These are phyloP conservation scores for Coemansia sp. DNA, from an alignment of 192 early-diverging fungal species.

Conservation along the genomic window DNA sequence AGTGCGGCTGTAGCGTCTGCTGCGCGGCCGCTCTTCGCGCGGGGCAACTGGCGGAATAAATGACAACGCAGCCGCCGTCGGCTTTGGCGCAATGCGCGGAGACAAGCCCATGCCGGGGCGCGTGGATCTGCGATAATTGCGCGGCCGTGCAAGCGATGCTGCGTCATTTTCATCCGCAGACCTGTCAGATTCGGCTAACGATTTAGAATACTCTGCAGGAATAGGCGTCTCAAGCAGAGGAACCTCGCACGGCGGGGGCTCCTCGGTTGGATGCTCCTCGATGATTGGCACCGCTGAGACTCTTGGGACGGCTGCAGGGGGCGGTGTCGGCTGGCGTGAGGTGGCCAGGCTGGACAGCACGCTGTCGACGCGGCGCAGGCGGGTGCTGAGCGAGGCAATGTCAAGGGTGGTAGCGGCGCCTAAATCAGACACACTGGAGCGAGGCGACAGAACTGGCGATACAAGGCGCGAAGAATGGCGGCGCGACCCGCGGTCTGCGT, in stretches of 20 bases:
- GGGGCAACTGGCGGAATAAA: conserved; percentile 10
- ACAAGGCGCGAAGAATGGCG: conserved; percentile 33
- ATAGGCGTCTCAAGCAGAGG: neutral
- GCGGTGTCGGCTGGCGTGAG: conserved; percentile 13
- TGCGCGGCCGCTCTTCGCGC: conserved; percentile 3
- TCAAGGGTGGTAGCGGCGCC: neutral
- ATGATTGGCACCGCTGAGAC: neutral
- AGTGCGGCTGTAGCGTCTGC: conserved; percentile 6
- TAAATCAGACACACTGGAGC: conserved; percentile 48
- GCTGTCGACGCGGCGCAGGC: conserved; percentile 18
- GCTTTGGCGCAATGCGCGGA: conserved; percentile 4
- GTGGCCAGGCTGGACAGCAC: conserved; percentile 7
- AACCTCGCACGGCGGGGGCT: neutral
- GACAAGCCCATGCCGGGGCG: conserved; percentile 8
- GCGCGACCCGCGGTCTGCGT: conserved; percentile 19
- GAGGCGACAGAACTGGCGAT: conserved; percentile 37
- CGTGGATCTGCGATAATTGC: conserved; percentile 17
- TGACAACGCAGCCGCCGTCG: neutral
- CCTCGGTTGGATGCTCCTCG: neutral
- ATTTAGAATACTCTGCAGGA: neutral
- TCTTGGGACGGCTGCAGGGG: neutral
- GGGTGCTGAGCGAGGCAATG: conserved; percentile 4
- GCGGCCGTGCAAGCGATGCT: neutral
- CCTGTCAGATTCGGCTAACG: neutral
- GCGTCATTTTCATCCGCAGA: neutral